phyloP scores from a whole-genome alignment of 305 asterid species.

The Fraxinus albicans region DNA sequence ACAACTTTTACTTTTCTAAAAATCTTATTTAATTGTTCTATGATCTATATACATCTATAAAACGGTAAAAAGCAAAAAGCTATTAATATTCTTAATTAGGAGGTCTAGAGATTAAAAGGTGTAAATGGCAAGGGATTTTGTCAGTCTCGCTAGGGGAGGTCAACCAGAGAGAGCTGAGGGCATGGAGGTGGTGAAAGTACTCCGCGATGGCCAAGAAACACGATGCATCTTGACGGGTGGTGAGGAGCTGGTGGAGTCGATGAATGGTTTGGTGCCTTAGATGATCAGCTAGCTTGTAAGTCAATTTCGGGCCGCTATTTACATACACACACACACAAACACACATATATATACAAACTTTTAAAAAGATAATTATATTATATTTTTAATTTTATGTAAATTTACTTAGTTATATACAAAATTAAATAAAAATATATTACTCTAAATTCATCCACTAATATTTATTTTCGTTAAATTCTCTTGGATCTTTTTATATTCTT shows the following conservation, averaged over 20 bases:
- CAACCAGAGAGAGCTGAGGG: conserved; percentile 66
- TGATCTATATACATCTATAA: not conserved
- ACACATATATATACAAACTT: too few relatives aligned
- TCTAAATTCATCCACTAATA: too few relatives aligned
- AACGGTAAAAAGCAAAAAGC: not conserved
- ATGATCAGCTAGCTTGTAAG: conserved; percentile 48
- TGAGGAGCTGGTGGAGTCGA: conserved; percentile 52
- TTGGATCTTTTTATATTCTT: too few relatives aligned
- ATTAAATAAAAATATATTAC: too few relatives aligned
- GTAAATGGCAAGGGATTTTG: not conserved
- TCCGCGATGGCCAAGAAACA: conserved; percentile 60
- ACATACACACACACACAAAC: too few relatives aligned
- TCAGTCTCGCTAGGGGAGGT: conserved; percentile 43
- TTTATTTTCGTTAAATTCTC: too few relatives aligned
- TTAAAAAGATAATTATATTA: too few relatives aligned
- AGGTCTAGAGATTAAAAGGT: not conserved
- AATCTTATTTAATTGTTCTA: not conserved
- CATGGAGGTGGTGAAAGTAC: conserved; percentile 66
- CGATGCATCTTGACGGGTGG: conserved; percentile 54
- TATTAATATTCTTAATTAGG: not conserved
- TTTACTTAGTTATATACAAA: too few relatives aligned
- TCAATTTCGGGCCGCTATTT: not conserved
- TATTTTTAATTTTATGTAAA: too few relatives aligned
- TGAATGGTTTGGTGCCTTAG: conserved; percentile 58
- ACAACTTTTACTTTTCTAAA: not conserved